phyloP scores from a whole-genome alignment of 1,139 yeast species.

The Diutina neorugosa region DNA sequence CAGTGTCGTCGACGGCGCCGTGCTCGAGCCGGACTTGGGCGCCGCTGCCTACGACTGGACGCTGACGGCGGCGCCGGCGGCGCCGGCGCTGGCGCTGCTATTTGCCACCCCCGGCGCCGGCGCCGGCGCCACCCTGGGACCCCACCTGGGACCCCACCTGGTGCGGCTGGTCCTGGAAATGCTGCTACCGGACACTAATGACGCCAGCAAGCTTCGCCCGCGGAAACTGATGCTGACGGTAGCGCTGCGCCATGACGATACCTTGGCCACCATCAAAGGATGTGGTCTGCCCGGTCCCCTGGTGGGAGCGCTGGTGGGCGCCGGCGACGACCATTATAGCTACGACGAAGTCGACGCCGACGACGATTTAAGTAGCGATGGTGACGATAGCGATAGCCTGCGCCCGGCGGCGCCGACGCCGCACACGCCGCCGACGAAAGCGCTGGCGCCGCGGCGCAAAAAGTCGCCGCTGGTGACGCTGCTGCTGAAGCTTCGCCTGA shows the following conservation, averaged over 20 bases:
- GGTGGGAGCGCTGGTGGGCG: not conserved
- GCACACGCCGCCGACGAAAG: not conserved
- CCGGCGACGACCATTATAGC: not conserved
- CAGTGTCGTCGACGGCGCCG: not conserved
- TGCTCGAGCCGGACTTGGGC: slow-evolving; percentile 4
- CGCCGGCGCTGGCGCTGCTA: not conserved
- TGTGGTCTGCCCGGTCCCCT: not conserved
- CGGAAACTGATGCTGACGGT: slow-evolving; percentile 4
- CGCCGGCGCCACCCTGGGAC: not conserved
- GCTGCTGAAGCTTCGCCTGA: slow-evolving; percentile 40
- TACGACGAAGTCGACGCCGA: slow-evolving; percentile 3
- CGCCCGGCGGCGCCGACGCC: not conserved
- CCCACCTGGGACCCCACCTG: not conserved
- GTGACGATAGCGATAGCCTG: not conserved
- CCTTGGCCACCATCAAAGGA: not conserved
- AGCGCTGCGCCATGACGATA: slow-evolving; percentile 1
- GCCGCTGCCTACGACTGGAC: not conserved
- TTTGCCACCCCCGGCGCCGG: not conserved
- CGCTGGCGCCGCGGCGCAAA: not conserved
- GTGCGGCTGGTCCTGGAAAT: not conserved
- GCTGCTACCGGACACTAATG: not conserved
- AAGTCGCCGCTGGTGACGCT: slow-evolving; percentile 8
- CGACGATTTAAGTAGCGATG: not conserved
- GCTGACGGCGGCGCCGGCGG: not conserved
- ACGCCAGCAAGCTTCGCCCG: not conserved